Evolutionary conservation across 2,329 filamentous ascomycete genomes (phyloP), one percentile per base, ranked within the genome.

Genomic region (Colletotrichum abscissum): DNA sequence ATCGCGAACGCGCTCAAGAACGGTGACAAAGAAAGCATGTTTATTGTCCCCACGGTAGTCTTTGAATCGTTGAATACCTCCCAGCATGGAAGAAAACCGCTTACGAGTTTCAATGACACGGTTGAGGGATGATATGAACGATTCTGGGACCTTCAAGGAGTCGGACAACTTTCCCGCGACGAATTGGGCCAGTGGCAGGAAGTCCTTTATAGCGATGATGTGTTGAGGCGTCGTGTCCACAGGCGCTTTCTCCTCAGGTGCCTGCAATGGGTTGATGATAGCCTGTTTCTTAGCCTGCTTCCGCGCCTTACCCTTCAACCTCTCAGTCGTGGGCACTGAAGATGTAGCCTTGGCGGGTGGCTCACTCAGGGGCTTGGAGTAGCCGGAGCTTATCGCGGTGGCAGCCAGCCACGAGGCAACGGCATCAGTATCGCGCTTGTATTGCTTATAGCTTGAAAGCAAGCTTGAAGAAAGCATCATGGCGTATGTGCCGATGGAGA

Each of bases 381-480:
- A 84, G 4, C 83, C 83, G 54, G 76, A 77, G 3, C 76, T 73
- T 63, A 79, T 82, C 52, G 84, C 84, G 0, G 83, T 85, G 1
- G 80, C 81, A 2, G 82, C 83, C 8, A 86, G 82, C 84, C 84
- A 86, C 38, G 78, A 76, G 1, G 82, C 83, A 11, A 86, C 79
- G 2, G 79, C 77, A 49, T 84, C 76, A 0, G 81, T 84, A 67
- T 86, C 84, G n/a, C 80, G 70, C 71, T 84, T 86, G 76, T 86
- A 86, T 67, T 81, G 79, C 24, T 78, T 78, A 72, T 86, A 85
- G 1, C 77, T 77, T 66, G 81, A 79, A 42, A 75, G 11, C 0
- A 84, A 73, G 0, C 59, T 42, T 7, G 16, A n/a, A 0, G 16
- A n/a, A 0, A 78, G 69, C 77, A 79, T 80, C 5, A 52, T 68